A percentile compares a stretch with the other conserved stretches of the same genome.
Conservation (phyloP, 306 rosid species). For the Glycine latifolia region DNA sequence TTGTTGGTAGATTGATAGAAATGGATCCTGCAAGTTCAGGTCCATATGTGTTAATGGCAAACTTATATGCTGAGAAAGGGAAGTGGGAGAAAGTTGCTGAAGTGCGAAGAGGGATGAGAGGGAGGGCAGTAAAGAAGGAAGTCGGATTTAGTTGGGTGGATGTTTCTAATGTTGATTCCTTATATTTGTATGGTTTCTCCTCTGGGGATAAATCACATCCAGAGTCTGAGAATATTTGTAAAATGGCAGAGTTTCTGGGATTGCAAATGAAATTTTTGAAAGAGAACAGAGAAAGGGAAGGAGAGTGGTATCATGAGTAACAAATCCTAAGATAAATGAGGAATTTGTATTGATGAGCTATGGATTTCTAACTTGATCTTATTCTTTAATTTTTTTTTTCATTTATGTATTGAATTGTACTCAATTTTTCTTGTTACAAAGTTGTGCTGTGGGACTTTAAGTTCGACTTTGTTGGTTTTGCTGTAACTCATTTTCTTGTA, state of each 20-base stretch:
- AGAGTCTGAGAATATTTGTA: slow-evolving; percentile 62
- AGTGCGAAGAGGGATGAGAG: slow-evolving; percentile 79
- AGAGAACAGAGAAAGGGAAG: slow-evolving; percentile 44
- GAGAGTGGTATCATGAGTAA: slow-evolving; percentile 29
- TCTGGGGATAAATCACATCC: slow-evolving; percentile 80
- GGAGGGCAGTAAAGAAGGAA: slow-evolving; percentile 75
- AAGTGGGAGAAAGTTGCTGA: slow-evolving; percentile 84
- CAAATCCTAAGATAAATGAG: slow-evolving; percentile 1
- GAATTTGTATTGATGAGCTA: slow-evolving; percentile 7
- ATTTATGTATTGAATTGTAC: neutral
- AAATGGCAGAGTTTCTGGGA: slow-evolving; percentile 72
- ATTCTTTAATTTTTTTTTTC: neutral
- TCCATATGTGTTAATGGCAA: slow-evolving; percentile 74
- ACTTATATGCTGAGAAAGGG: slow-evolving; percentile 82
- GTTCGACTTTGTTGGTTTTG: neutral
- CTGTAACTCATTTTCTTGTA: neutral
- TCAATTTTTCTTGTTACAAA: neutral
- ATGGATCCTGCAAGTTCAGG: slow-evolving; percentile 78
- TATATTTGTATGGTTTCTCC: slow-evolving; percentile 77
- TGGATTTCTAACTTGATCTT: slow-evolving; percentile 21
- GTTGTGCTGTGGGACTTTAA: neutral
- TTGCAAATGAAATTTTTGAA: slow-evolving; percentile 64
- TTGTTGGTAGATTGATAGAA: slow-evolving; percentile 57
- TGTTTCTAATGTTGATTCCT: slow-evolving; percentile 60
- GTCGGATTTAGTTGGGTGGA: slow-evolving; percentile 89